Evolutionary conservation across 139 green algal species (phyloP), one percentile per base, ranked within the genome.

Genomic region (Picochlorum sp.): DNA sequence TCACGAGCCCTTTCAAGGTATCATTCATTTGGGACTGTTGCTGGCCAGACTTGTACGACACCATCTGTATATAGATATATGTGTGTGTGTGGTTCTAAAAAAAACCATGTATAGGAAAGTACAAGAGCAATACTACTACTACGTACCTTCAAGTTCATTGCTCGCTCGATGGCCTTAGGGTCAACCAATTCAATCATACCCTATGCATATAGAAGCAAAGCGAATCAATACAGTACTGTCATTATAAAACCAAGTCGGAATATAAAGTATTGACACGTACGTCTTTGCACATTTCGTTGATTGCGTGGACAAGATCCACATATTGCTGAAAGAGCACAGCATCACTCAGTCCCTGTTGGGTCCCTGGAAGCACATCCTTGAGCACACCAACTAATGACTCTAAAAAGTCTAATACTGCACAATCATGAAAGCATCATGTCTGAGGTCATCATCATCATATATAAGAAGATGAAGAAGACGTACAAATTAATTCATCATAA

Each of bases 401-500:
- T 31, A 90, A 55, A 4, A 83, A 65, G 21, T 81, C 75, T 30
- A 69, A 65, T 18, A 83, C 83, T 90, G 78, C 28, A 62, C 1
- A 60, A 28, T 41, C 31, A 44, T 2, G 16, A 31, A 6, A 0
- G 21, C 41, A 6, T 34, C 7, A 59, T 28, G 20, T 6, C 51
- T 20, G 11, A 8, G 6, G 47, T 0, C 8, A 52, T 20, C 24
- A n/a, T n/a, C n/a, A 52, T 7, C 51, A 59, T 18, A 4, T 21
- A 18, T 0, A 49, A 24, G 9, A 47, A 21, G 11, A 47, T 10
- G 4, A n/a, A 4, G 23, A 26, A 8, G 16, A 62, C 83, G 78
- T 31, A 90, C 83, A 26, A 47, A 80, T 78, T 20, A 90, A 71
- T 51, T 90, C 83, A 63, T 85, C 79, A 60, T 91, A 91, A 23